Evolutionary conservation across 176 grass and related monocot species (phyloP).

Genomic region (Ampelocalamus luodianensis): DNA sequence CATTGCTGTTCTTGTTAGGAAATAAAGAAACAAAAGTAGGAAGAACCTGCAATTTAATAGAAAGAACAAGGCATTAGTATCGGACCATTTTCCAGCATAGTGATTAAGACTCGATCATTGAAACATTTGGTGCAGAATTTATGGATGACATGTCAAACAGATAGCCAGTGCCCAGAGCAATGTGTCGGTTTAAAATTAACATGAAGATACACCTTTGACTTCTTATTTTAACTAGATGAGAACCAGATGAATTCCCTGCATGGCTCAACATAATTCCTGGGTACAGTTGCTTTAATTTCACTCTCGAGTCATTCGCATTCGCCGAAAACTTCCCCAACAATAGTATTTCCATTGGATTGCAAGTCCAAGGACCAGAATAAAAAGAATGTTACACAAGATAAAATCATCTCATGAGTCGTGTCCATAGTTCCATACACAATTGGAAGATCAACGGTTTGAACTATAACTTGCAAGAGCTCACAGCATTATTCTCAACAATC

Average conservation of each 20-base stretch:
- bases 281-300: neutral
- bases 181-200: neutral
- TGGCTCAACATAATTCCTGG: neutral
- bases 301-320: neutral
- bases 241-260: neutral
- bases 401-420: neutral
- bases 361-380: neutral
- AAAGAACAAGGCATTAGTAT: conserved; percentile 10
- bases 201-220: neutral
- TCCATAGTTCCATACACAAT: neutral
- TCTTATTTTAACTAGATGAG: neutral
- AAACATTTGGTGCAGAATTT: neutral
- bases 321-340: neutral
- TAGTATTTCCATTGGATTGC: neutral
- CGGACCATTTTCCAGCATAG: neutral
- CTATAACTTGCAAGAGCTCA: neutral
- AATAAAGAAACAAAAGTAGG: conserved; percentile 88
- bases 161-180: neutral
- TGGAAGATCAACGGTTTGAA: neutral
- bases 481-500: neutral
- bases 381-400: neutral
- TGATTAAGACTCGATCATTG: neutral
- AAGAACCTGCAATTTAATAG: conserved; percentile 64
- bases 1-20: conserved; percentile 64
- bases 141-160: neutral